Base-by-base conservation (phyloP, 306 rosid species). In the Ceratonia siliqua region DNA sequence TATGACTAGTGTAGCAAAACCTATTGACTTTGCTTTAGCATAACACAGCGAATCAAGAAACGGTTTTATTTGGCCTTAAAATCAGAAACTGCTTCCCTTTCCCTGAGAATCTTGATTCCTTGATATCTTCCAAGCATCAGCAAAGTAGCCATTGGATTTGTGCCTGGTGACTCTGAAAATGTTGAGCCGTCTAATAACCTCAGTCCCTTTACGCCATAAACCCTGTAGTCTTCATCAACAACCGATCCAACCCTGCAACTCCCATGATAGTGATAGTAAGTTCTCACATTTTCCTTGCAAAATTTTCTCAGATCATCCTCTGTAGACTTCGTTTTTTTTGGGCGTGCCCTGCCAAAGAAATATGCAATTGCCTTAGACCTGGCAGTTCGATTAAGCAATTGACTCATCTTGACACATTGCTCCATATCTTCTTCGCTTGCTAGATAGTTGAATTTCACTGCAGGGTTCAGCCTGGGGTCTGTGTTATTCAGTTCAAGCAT, bases 61-160 rank as follows among this genome's bases (percentile, higher is more conserved):
- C 38, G 18, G 21, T 68, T 35, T 11, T 80, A 39, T 72, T 61
- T 35, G 58, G 39, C 52, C 43, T 41, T 73, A 10, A 42, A 80
- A 35, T 10, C 18, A 61, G 59, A 65, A 62, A 4, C 58, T 46
- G 36, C 36, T 39, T 71, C 64, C 65, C 84, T 73, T 62, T 85
- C 85, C 53, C 55, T 21, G 7, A 86, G 82, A 76, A 92, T 88
- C 76, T 83, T 79, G 33, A 88, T 73, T 78, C 93, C 97, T 88
- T 85, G 93, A 63, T 85, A 88, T 59, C 96, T 90, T 55, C 96
- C 96, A 7, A 89, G 87, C 97, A 92, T 89, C 21, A 92, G 71
- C 48, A 86, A 45, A 11, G 96, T 85, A 8, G 91, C 91, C 91
- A 87, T 86, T 58, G 96, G 96, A 58, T 92, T 87, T 77, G 93